Percentiles rank a stretch among this genome's conserved stretches.
phyloP scores from a whole-genome alignment of 768 basidiomycete species.

The Phanerochaete carnosa region DNA sequence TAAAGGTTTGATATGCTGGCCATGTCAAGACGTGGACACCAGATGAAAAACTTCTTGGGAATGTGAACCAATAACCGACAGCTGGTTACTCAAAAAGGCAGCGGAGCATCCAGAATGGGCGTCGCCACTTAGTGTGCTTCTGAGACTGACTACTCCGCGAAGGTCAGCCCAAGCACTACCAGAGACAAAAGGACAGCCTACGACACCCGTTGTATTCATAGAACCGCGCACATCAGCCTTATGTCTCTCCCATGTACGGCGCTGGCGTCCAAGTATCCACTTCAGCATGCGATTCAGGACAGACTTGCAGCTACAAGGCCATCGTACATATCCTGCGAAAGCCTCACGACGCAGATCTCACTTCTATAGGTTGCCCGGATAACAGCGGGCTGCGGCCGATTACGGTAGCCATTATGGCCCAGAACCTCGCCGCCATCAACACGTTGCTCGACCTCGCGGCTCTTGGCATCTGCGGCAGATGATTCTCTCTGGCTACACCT shows the following conservation, averaged over 20 bases:
- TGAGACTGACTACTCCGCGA: no score
- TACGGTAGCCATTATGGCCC: constrained; percentile 1
- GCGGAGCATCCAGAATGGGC: no score
- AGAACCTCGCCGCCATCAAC: constrained; percentile 3
- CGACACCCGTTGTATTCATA: no score
- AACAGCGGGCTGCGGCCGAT: background rate
- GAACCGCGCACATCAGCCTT: background rate
- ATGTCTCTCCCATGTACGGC: background rate
- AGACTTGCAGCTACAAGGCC: background rate
- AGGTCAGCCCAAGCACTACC: background rate
- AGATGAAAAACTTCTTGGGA: no score
- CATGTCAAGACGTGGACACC: no score
- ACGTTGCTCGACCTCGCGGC: constrained; percentile 6
- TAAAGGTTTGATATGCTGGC: no score
- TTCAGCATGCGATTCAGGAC: constrained; percentile 5
- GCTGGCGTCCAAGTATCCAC: background rate
- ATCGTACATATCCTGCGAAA: background rate
- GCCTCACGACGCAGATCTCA: background rate
- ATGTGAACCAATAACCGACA: no score
- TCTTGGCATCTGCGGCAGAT: background rate
- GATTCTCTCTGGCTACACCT: constrained; percentile 6
- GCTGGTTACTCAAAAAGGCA: no score
- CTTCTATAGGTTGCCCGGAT: background rate
- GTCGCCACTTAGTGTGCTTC: no score
- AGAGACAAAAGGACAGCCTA: no score